Percentiles rank a stretch among this genome's conserved stretches.
Conservation (phyloP, 805 yeast species). For the Maudiozyma serrabonitensis region DNA sequence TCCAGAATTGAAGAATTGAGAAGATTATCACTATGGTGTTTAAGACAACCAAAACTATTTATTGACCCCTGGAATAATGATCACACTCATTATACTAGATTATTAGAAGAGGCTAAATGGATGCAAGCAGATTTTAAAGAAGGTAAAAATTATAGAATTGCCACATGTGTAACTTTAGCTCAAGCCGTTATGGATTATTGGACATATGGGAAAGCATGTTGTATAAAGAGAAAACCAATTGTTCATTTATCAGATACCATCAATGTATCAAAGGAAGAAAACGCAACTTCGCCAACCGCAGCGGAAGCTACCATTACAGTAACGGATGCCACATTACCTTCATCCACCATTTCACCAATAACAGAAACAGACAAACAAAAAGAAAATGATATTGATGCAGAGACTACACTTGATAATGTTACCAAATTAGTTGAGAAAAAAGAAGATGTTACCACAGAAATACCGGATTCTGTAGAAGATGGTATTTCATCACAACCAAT, state of each 20-base stretch:
- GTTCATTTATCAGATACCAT: background rate
- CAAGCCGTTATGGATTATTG: constrained; percentile 71
- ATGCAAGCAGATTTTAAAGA: constrained; percentile 71
- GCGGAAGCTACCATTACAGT: background rate
- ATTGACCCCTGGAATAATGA: constrained; percentile 50
- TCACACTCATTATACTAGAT: constrained; percentile 59
- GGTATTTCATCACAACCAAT: background rate
- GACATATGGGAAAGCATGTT: constrained; percentile 60
- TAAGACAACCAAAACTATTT: constrained; percentile 70
- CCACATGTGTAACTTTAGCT: constrained; percentile 60
- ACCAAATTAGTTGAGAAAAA: background rate
- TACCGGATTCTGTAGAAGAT: background rate
- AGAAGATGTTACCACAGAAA: background rate
- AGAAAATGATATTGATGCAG: no score
- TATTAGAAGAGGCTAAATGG: constrained; percentile 77
- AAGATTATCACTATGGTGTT: constrained; percentile 80
- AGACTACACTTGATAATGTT: no score
- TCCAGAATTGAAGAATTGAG: constrained; percentile 88
- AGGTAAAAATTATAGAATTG: constrained; percentile 55
- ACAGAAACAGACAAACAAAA: no score
- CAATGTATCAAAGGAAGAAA: background rate
- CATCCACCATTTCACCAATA: no score
- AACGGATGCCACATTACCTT: no score
- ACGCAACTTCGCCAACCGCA: background rate
- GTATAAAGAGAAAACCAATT: constrained; percentile 43